A percentile compares a stretch with the other conserved stretches of the same genome.
Evolutionary conservation across 768 basidiomycete species (phyloP).

Genomic region (Chalciporus pseudorubinellus): DNA sequence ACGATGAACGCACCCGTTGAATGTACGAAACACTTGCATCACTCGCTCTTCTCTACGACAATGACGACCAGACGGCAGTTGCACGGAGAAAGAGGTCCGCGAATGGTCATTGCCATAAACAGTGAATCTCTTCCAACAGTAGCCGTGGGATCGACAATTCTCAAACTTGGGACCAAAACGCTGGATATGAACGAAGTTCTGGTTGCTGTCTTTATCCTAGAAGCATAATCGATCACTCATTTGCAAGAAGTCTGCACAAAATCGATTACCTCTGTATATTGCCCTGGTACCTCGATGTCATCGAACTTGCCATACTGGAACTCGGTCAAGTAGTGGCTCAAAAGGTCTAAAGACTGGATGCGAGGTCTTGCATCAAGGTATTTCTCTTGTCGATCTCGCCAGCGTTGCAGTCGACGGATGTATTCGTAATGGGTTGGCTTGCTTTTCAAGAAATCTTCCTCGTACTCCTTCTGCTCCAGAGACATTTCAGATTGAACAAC

Average conservation of each 20-base stretch:
- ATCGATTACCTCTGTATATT: conserved; percentile 84
- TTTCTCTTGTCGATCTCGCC: conserved; percentile 89
- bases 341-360: conserved; percentile 77
- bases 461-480: conserved; percentile 70
- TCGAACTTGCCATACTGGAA: conserved; percentile 98
- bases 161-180: conserved; percentile 91
- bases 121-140: conserved; percentile 86
- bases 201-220: conserved; percentile 93
- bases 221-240: conserved; percentile 8
- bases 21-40: conserved; percentile 89
- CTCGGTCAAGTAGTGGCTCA: conserved; percentile 92
- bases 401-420: conserved; percentile 83
- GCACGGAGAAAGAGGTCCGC: conserved; percentile 86
- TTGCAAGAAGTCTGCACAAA: background rate
- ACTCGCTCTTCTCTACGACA: conserved; percentile 91
- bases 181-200: conserved; percentile 85
- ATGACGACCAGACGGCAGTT: conserved; percentile 81
- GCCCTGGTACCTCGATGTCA: conserved; percentile 97
- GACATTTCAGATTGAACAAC: background rate
- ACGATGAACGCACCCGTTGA: conserved; percentile 68
- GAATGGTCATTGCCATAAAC: conserved; percentile 90
- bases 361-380: conserved; percentile 80
- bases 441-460: conserved; percentile 82
- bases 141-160: conserved; percentile 81
- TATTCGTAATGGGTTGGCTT: conserved; percentile 85